Conservation (phyloP, 768 basidiomycete genomes). For the Amanita pseudoporphyria region DNA sequence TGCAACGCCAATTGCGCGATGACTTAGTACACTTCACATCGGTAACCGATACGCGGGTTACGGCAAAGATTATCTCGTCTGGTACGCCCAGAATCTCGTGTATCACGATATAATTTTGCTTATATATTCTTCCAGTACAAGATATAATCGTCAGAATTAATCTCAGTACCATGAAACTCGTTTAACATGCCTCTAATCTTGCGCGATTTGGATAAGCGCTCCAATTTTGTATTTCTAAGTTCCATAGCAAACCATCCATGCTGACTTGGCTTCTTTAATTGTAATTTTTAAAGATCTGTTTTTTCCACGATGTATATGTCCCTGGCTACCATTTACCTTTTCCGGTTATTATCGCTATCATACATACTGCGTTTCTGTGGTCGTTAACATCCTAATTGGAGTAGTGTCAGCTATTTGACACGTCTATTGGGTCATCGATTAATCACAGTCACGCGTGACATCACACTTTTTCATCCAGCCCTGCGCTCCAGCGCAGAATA, state of each 20-base stretch:
- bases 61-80: constrained; percentile 61
- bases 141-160: constrained; percentile 64
- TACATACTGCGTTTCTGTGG: no score
- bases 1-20: constrained; percentile 3
- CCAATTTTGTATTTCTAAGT: constrained; percentile 2
- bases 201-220: background rate
- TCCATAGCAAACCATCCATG: background rate
- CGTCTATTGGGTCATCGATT: no score
- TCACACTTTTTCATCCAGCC: background rate
- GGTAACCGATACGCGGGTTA: constrained; percentile 72
- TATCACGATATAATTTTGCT: constrained; percentile 3
- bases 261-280: background rate
- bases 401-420: no score
- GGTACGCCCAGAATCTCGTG: constrained; percentile 34
- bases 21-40: constrained; percentile 64
- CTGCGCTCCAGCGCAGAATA: constrained; percentile 3
- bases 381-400: background rate
- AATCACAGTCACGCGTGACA: constrained; percentile 4
- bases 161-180: constrained; percentile 48
- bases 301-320: no score
- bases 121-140: constrained; percentile 34
- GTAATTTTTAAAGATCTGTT: background rate
- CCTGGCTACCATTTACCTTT: no score
- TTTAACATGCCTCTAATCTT: constrained; percentile 19
- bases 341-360: no score